Percentiles rank a stretch among this genome's conserved stretches.
phyloP scores from a whole-genome alignment of 495 filamentous ascomycete genomes.

The Podospora comata region DNA sequence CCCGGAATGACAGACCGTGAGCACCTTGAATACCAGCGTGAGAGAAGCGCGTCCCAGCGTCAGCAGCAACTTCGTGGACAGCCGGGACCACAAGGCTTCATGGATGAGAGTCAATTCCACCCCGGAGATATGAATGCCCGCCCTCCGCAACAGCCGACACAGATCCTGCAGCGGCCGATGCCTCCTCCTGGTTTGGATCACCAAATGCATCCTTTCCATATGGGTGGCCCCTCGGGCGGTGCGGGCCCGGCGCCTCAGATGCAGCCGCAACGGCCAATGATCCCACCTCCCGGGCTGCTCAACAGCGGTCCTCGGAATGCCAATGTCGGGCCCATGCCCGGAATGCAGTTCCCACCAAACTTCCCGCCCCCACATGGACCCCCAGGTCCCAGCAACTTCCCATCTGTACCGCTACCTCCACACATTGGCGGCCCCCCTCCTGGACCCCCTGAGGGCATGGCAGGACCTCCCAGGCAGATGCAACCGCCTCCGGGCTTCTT shows the following conservation, averaged over 20 bases:
- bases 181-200: conserved; percentile 51
- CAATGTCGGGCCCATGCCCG: conserved; percentile 34
- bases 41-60: conserved; percentile 30
- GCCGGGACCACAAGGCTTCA: conserved; percentile 37
- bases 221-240: conserved; percentile 26
- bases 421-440: conserved; percentile 35
- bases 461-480: conserved; percentile 41
- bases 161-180: conserved; percentile 55
- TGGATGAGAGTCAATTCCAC: conserved; percentile 44
- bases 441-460: conserved; percentile 39
- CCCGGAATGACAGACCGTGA: conserved; percentile 42
- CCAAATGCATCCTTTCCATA: conserved; percentile 48
- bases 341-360: conserved; percentile 46
- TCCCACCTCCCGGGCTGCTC: conserved; percentile 51
- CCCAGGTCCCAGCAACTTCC: conserved; percentile 17
- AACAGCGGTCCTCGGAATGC: conserved; percentile 43
- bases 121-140: conserved; percentile 41
- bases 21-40: conserved; percentile 37
- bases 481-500: conserved; percentile 51
- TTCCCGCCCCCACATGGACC: conserved; percentile 38
- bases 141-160: conserved; percentile 40
- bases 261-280: conserved; percentile 46
- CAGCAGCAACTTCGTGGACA: conserved; percentile 33
- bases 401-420: conserved; percentile 20
- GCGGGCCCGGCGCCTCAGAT: conserved; percentile 30